phyloP scores from a whole-genome alignment of 768 basidiomycete genomes.

The Chalciporus chontae region DNA sequence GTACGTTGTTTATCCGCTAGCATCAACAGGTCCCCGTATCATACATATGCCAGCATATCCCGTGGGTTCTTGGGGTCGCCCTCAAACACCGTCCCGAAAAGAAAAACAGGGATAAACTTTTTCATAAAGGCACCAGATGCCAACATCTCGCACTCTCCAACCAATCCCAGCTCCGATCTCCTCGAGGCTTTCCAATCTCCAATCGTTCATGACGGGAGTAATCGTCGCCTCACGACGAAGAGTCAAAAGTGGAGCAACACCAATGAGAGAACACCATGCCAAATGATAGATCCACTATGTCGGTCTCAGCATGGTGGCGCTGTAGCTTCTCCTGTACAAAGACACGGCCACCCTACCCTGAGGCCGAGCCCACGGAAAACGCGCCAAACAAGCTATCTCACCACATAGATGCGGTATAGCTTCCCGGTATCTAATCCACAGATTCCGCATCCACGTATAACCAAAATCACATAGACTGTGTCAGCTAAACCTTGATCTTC shows the following conservation, averaged over 20 bases:
- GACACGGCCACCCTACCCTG: constrained; percentile 4
- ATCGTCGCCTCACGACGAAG: constrained; percentile 5
- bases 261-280: constrained; percentile 1
- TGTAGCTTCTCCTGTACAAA: not conserved
- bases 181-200: constrained; percentile 1
- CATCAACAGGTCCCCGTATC: not conserved
- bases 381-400: not conserved
- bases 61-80: not conserved
- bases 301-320: constrained; percentile 5
- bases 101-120: not conserved
- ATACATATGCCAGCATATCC: not conserved
- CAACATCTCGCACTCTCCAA: not conserved
- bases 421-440: not conserved
- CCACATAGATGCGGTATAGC: not conserved
- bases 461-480: not conserved
- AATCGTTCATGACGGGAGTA: not conserved
- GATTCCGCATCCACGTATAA: constrained; percentile 9
- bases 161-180: not conserved
- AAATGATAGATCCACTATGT: constrained; percentile 1
- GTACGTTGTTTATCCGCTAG: not conserved
- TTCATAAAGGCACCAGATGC: not conserved
- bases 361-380: constrained; percentile 1
- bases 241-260: constrained; percentile 5
- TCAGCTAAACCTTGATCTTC: not conserved
- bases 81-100: not conserved